Evolutionary conservation across 2,329 filamentous ascomycete species (phyloP).

Genomic region (Zymoseptoria pseudotritici): DNA sequence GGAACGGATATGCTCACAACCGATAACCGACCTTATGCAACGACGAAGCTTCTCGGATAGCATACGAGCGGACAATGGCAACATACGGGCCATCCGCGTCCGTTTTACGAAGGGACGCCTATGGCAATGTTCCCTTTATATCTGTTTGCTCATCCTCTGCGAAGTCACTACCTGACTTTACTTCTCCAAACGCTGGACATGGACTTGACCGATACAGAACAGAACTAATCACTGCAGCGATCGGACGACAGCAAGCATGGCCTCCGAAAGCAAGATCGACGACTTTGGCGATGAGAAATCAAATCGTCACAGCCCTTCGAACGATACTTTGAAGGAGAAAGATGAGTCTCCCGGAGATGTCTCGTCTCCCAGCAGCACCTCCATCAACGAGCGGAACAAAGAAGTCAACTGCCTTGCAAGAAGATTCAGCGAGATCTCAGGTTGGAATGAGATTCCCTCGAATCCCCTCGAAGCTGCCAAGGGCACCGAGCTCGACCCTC

Average conservation of each 20-base stretch:
- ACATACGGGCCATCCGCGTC: background rate
- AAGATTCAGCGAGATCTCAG: constrained; percentile 18
- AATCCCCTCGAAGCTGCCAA: constrained; percentile 35
- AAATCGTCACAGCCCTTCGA: background rate
- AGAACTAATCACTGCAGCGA: background rate
- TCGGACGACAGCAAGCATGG: background rate
- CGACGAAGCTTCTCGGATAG: background rate
- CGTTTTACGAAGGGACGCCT: background rate
- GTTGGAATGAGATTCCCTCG: constrained; percentile 30
- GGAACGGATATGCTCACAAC: background rate
- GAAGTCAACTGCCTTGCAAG: background rate
- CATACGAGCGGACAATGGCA: background rate
- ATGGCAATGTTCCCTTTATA: background rate
- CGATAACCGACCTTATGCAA: background rate
- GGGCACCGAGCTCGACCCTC: constrained; percentile 40
- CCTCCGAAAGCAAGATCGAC: background rate
- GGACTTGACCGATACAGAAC: background rate
- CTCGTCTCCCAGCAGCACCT: background rate
- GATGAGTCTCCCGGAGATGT: background rate
- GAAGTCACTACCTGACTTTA: background rate
- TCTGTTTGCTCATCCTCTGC: background rate
- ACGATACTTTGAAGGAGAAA: background rate
- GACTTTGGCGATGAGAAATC: background rate
- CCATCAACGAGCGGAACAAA: background rate
- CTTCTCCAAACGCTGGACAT: background rate